Percentiles rank a stretch among this genome's conserved stretches.
Evolutionary conservation across 805 yeast genomes (phyloP).

Genomic region (Ogataea populi-albae): DNA sequence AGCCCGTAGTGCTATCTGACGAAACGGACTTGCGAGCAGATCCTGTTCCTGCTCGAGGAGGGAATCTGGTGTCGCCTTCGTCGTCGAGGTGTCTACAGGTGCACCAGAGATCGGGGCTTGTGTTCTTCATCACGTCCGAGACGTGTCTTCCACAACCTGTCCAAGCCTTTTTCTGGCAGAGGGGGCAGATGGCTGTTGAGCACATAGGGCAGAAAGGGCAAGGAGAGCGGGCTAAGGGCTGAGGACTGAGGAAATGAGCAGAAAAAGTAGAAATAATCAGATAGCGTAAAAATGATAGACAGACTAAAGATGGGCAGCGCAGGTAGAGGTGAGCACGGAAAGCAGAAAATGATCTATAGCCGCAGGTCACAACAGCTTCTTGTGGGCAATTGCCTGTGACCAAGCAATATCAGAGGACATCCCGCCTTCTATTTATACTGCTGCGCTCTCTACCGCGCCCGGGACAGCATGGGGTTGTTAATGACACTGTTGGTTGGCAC

Average conservation of each 20-base stretch:
- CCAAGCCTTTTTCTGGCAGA: slow-evolving; percentile 55
- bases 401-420: no score
- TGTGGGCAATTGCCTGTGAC: no score
- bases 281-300: no score
- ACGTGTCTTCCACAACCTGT: slow-evolving; percentile 62
- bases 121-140: slow-evolving; percentile 49
- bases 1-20: slow-evolving; percentile 18
- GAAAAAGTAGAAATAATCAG: background rate
- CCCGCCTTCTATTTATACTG: no score
- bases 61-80: slow-evolving; percentile 40
- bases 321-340: no score
- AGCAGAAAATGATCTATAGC: no score
- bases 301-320: no score
- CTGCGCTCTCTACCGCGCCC: no score
- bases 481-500: no score
- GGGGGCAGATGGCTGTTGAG: slow-evolving; percentile 36
- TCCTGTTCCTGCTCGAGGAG: slow-evolving; percentile 66
- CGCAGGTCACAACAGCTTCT: no score
- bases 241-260: background rate
- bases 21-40: slow-evolving; percentile 39
- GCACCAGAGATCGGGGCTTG: slow-evolving; percentile 51
- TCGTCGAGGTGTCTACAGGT: slow-evolving; percentile 48
- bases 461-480: no score
- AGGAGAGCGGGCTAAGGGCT: background rate
- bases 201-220: slow-evolving; percentile 26